phyloP scores from a whole-genome alignment of 2,329 filamentous ascomycete genomes.

The Pseudogymnoascus sp. region DNA sequence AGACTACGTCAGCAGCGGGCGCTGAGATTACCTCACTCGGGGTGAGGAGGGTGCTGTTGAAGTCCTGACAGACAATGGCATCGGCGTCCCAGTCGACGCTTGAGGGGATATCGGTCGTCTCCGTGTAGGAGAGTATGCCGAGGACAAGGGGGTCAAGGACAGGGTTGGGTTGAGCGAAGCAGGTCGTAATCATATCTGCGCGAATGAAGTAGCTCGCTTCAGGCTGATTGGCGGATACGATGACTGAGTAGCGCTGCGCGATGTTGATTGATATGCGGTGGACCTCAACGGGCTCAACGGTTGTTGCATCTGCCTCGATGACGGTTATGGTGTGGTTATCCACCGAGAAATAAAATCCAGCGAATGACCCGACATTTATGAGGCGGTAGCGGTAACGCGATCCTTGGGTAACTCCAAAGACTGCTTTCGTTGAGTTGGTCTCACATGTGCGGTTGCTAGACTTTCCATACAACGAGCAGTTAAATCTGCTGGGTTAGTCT shows the following conservation, averaged over 20 bases:
- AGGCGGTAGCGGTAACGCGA: conserved; percentile 50
- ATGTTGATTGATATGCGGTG: conserved; percentile 57
- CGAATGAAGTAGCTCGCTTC: conserved; percentile 52
- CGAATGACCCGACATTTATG: conserved; percentile 62
- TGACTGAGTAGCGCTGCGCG: conserved; percentile 55
- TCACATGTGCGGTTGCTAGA: conserved; percentile 32
- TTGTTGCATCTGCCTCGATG: conserved; percentile 63
- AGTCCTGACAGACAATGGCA: conserved; percentile 23
- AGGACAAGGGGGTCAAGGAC: conserved; percentile 30
- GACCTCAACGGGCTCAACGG: conserved; percentile 50
- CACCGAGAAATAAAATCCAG: conserved; percentile 62
- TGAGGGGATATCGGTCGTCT: conserved; percentile 16
- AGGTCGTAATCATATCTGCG: conserved; percentile 35
- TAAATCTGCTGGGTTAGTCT: conserved; percentile 15
- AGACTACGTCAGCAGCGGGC: conserved; percentile 42
- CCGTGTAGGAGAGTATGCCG: conserved; percentile 29
- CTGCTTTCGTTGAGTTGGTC: neutral
- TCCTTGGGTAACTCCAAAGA: conserved; percentile 4
- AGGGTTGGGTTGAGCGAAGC: conserved; percentile 39
- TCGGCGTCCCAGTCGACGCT: conserved; percentile 39
- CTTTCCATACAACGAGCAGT: conserved; percentile 35
- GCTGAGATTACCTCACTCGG: conserved; percentile 37
- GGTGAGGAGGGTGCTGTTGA: conserved; percentile 34
- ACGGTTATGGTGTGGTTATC: conserved; percentile 58
- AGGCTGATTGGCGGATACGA: conserved; percentile 57